phyloP scores from a whole-genome alignment of 495 filamentous ascomycete species.

The Stereocaulon alpinum region DNA sequence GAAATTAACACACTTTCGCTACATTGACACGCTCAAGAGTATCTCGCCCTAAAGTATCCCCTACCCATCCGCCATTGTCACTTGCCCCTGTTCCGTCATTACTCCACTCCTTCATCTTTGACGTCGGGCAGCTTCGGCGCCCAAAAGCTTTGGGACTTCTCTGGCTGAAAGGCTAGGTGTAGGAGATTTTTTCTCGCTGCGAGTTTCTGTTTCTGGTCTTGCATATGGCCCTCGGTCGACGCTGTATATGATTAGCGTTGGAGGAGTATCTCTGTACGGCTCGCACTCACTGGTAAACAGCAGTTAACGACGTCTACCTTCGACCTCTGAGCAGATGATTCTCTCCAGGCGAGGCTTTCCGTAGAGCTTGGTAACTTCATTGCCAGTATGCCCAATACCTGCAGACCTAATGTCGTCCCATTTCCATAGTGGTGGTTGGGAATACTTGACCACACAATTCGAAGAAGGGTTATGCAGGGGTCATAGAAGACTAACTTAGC shows the following conservation, averaged over 20 bases:
- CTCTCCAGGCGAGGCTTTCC: not conserved
- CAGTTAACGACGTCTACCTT: not conserved
- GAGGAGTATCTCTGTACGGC: not conserved
- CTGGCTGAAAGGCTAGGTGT: not conserved
- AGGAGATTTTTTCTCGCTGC: not conserved
- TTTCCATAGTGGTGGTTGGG: too few species aligned
- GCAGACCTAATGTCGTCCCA: too few species aligned
- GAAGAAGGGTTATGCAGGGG: too few species aligned
- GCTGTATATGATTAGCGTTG: not conserved
- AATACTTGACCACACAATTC: too few species aligned
- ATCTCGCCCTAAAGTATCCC: not conserved
- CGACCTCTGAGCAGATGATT: not conserved
- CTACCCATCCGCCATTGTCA: not conserved
- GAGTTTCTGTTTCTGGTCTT: not conserved
- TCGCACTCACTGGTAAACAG: not conserved
- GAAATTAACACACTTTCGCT: too few species aligned
- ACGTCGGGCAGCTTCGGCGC: slow-evolving; percentile 1
- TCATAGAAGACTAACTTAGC: too few species aligned
- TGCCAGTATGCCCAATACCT: too few species aligned
- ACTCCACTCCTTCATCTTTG: not conserved
- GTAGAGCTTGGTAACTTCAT: not conserved
- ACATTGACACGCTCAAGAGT: too few species aligned
- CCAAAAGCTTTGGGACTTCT: not conserved
- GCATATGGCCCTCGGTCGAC: not conserved
- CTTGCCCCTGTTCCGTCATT: not conserved